Evolutionary conservation across 176 grass and related monocot species (phyloP).

Genomic region (Raddia distichophylla): DNA sequence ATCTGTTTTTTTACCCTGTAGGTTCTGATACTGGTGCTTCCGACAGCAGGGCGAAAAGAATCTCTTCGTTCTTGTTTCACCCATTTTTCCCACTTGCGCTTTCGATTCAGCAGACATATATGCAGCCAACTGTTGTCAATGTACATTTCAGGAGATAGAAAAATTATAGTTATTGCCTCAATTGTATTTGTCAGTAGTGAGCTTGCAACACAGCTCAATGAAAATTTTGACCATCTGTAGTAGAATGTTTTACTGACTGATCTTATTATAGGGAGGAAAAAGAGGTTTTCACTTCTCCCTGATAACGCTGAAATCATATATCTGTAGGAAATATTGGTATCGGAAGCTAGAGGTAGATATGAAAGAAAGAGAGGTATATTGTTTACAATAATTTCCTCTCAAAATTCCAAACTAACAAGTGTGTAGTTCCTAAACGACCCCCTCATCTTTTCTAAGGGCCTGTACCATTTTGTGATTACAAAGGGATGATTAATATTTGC

Average conservation of each 20-base stretch:
- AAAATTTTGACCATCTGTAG: slow-evolving; percentile 43
- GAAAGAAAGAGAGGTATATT: background rate
- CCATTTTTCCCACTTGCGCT: slow-evolving; percentile 81
- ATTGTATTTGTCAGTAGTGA: slow-evolving; percentile 35
- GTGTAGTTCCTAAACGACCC: background rate
- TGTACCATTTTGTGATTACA: background rate
- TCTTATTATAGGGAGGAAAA: background rate
- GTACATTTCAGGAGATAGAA: slow-evolving; percentile 82
- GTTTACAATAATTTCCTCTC: background rate
- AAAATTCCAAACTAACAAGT: background rate
- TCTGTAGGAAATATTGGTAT: background rate
- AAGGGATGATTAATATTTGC: background rate
- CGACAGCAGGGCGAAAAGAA: slow-evolving; percentile 65
- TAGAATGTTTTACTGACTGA: slow-evolving; percentile 9
- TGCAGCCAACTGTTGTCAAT: slow-evolving; percentile 93
- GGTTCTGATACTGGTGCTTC: slow-evolving; percentile 64
- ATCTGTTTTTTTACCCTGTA: slow-evolving; percentile 35
- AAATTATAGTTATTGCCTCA: slow-evolving; percentile 13
- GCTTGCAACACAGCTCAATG: background rate
- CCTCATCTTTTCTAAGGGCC: background rate
- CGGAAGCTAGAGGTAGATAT: background rate
- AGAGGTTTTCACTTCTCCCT: background rate
- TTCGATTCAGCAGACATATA: slow-evolving; percentile 91
- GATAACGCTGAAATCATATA: background rate
- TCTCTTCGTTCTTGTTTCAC: slow-evolving; percentile 85